phyloP scores from a whole-genome alignment of 106 monocot species.

The Alisma plantagoaquatica region DNA sequence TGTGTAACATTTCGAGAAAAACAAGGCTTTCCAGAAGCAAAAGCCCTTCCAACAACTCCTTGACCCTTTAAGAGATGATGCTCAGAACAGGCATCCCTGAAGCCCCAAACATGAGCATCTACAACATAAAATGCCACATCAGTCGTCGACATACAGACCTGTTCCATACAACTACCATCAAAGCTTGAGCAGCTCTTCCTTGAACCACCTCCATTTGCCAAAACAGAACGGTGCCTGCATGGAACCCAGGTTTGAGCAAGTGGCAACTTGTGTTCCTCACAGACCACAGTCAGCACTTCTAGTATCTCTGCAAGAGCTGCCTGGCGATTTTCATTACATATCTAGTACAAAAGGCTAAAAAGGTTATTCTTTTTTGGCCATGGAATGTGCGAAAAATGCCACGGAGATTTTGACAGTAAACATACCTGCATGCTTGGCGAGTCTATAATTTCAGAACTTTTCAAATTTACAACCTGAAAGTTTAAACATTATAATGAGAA shows the following conservation, averaged over 20 bases:
- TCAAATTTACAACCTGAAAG: constrained; percentile 79
- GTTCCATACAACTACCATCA: constrained; percentile 52
- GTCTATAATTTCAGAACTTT: constrained; percentile 54
- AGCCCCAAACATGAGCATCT: constrained; percentile 71
- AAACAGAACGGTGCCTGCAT: constrained; percentile 40
- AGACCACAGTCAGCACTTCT: constrained; percentile 49
- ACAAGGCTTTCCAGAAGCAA: constrained; percentile 25
- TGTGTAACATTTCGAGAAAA: constrained; percentile 60
- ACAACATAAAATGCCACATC: constrained; percentile 66
- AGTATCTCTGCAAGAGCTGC: constrained; percentile 69
- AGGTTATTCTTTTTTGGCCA: neutral
- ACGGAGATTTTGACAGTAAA: neutral
- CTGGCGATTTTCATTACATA: constrained; percentile 53
- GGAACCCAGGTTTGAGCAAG: constrained; percentile 92
- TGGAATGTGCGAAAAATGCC: neutral
- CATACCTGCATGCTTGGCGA: constrained; percentile 53
- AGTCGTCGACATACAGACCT: constrained; percentile 77
- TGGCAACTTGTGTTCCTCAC: constrained; percentile 64
- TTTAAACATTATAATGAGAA: too few relatives aligned
- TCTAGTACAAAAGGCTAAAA: constrained; percentile 24
- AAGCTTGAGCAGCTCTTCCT: constrained; percentile 53
- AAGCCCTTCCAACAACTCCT: constrained; percentile 74
- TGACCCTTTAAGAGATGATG: constrained; percentile 83
- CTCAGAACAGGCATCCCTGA: constrained; percentile 78
- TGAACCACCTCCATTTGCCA: constrained; percentile 50